Base-by-base conservation (phyloP, 208 protist genomes). In the Trypanosoma theileri region DNA sequence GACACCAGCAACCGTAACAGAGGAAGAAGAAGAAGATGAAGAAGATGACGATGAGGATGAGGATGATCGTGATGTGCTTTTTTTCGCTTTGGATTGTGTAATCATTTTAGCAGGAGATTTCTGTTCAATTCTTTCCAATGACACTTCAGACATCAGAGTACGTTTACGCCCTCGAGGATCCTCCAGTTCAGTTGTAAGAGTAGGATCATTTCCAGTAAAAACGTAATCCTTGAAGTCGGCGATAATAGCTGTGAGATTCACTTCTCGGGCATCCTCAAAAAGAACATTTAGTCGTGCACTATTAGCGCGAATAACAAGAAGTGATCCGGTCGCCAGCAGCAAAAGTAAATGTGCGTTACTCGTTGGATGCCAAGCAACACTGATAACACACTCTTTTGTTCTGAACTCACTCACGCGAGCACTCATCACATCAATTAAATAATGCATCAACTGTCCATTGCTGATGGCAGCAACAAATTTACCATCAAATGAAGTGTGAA, bases 361-460 rank as follows among this genome's bases (percentile, higher is more conserved):
- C 1, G 45, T 66, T 4, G 86, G 84, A 69, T 93, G 85, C 90
- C 90, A 95, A 31, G 64, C 74, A 2, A 84, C 84, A 45, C 78
- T 81, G 31, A 81, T 76, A 55, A 95, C 86, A 7, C 73, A 8
- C 41, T 79, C 75, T 21, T 65, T 44, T 59, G 85, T 90, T 65
- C 70, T 71, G 48, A 91, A 82, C 62, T 85, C 80, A 57, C 79
- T 86, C 22, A 90, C 79, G 45, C 64, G 69, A 7, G 69, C 79
- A 12, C 64, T 75, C 28, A 59, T 21, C 22, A 95, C 57, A 64
- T 90, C 75, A 45, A 93, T 61, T 45, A 92, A 56, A 69, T 88
- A 91, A 64, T 93, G 90, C n/a, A 72, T 79, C 11, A 52, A 59
- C 11, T 35, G 48, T 35, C 53, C 56, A 46, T 75, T 89, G 78